Evolutionary conservation across 176 grass and related monocot genomes (phyloP).

Genomic region (Coix lacrymajobi): DNA sequence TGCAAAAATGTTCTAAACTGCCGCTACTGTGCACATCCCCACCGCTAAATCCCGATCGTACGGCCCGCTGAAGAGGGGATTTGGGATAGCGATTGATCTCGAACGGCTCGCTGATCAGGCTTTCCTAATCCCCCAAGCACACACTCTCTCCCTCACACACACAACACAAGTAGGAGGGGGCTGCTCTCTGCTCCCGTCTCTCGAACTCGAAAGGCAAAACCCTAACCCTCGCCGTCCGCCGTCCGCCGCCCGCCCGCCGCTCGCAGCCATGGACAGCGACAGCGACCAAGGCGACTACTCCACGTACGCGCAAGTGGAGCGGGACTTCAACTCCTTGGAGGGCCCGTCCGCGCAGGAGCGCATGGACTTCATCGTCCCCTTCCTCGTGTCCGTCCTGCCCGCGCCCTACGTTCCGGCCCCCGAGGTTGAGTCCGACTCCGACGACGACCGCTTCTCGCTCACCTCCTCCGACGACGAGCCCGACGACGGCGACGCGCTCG

Average conservation of each 20-base stretch:
- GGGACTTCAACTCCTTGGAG: not conserved
- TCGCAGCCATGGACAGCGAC: slow-evolving; percentile 8
- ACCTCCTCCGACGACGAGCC: too few species aligned
- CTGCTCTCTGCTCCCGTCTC: not conserved
- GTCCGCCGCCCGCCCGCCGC: not conserved
- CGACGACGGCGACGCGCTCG: too few species aligned
- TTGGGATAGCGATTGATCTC: not conserved
- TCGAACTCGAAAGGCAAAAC: not conserved
- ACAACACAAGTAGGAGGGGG: too few species aligned
- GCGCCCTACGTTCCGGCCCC: too few species aligned
- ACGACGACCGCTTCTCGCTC: too few species aligned
- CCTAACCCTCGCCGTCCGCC: not conserved
- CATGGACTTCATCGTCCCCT: not conserved
- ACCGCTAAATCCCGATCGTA: not conserved
- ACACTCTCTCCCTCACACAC: not conserved
- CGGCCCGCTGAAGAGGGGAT: not conserved
- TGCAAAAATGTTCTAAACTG: not conserved
- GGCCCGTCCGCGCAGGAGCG: slow-evolving; percentile 12
- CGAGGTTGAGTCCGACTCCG: not conserved
- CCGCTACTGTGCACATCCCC: not conserved
- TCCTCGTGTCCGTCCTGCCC: not conserved
- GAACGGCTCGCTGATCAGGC: not conserved
- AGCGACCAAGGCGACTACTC: not conserved
- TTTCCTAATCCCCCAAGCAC: not conserved
- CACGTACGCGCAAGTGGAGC: not conserved